Base-by-base conservation (phyloP, 768 basidiomycete genomes). In the Pleurotus cornucopiae region DNA sequence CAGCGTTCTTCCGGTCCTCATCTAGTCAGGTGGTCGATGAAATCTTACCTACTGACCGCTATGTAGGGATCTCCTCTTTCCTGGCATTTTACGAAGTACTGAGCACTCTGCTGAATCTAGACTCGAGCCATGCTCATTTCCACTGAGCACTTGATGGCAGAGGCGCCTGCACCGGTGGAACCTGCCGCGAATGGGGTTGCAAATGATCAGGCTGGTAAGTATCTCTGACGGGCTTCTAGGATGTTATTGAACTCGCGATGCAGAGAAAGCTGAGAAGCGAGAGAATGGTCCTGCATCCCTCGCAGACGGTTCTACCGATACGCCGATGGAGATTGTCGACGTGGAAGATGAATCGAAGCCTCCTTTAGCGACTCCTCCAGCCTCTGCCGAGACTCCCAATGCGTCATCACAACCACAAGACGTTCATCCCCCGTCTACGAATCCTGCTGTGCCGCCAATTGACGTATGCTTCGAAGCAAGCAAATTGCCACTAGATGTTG, bases 81-180 rank as follows among this genome's bases (percentile, higher is more conserved):
- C 5, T 38, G 14, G 30, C 30, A 34, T 11, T 34, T 11, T 7
- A 34, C 30, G 9, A 34, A 34, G 30, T 9, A 34, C 30, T 34
- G 11, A 34, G 30, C 30, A 39, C 5, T 49, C 38, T 46, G 23
- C 52, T 34, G 54, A 38, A 30, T 49, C 39, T 48, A 95, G 92
- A 94, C 94, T 5, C 82, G 85, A 62, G 92, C 93, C 0, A 97
- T 97, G 94, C 79, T 87, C 7, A 91, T 91, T 55, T 92, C 92
- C 7, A 95, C 93, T 1, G 84, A 89, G 61, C 92, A 95, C 69
- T 75, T 96, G 23, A 73, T 79, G 70, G 78, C 81, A 30, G 58
- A 66, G 9, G 56, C 18, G n/a, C 46, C 69, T 25, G 69, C 70
- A 49, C 45, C 60, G 46, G 59, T 46, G 7, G 55, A 62, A 6